Base-by-base conservation (phyloP, 2,329 filamentous ascomycete genomes). In the Cytospora schulzeri region DNA sequence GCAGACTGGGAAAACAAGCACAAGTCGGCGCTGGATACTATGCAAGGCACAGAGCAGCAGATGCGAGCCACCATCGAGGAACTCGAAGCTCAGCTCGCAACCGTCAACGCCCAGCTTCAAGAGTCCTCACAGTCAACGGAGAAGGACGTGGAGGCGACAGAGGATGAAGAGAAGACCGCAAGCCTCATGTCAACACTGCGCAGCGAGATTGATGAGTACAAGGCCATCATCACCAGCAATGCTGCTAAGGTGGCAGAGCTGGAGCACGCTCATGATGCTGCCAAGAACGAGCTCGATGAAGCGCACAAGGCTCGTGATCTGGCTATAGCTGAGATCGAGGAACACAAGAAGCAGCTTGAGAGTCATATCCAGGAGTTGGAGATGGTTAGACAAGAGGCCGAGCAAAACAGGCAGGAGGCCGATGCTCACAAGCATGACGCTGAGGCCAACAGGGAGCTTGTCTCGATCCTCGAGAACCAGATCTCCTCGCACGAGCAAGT, bases 161-260 rank as follows among this genome's bases (percentile, higher is more conserved):
- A 86, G 66, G 78, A 76, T 2, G 77, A 83, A 41, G 75, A 76
- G 50, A 83, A 84, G 72, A 87, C 91, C 66, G 79, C 88, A 64
- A 81, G 84, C 41, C 78, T 88, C 56, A 78, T 91, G 38, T 78
- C 81, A 41, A 81, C 81, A 53, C 77, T 97, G 51, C 90, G 91
- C 67, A 83, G 78, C 65, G 89, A 96, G 73, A 89, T 97, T 60
- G 88, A 93, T 59, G 88, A 92, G 73, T 93, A 96, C 78, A 93
- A 91, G 77, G 79, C 83, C 4, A 85, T 91, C 45, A 89, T 96
- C 70, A 83, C 85, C 68, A 83, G 80, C 69, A 91, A 93, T 70
- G 81, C 87, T 15, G 74, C 83, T 48, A 91, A 88, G 70, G 88
- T 97, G 33, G 82, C 87, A 3, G 85, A 91, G 68, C 82, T 97